phyloP scores from a whole-genome alignment of 805 yeast genomes.

The Teunomyces aglyptinius region DNA sequence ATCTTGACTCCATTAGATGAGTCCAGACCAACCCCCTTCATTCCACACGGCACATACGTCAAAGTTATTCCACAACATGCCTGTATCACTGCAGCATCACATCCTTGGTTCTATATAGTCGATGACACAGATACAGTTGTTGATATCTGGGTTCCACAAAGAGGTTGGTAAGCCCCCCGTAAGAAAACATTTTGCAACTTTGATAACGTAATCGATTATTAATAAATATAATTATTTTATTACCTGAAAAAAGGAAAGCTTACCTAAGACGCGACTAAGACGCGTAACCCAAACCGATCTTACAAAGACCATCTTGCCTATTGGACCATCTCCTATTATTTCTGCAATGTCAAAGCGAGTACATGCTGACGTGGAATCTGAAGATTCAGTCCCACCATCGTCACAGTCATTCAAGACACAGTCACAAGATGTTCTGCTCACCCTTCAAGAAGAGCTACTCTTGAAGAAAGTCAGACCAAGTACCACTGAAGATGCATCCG shows the following conservation, averaged over 20 bases:
- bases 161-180: slow-evolving; percentile 39
- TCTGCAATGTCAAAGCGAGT: not conserved
- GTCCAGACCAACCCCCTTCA: slow-evolving; percentile 30
- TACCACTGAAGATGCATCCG: slow-evolving; percentile 37
- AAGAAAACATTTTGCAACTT: not conserved
- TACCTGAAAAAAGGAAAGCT: not conserved
- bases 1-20: slow-evolving; percentile 50
- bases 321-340: not conserved
- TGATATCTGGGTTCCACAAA: slow-evolving; percentile 66
- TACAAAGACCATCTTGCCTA: slow-evolving; percentile 2
- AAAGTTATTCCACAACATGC: slow-evolving; percentile 66
- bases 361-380: slow-evolving; percentile 17
- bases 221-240: not conserved
- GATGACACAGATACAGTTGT: slow-evolving; percentile 47
- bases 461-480: slow-evolving; percentile 36
- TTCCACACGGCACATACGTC: slow-evolving; percentile 56
- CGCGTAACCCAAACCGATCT: slow-evolving; percentile 1
- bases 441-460: slow-evolving; percentile 29
- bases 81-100: slow-evolving; percentile 68
- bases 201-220: no score
- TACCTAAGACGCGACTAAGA: slow-evolving; percentile 1
- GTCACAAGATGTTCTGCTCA: slow-evolving; percentile 11
- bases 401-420: slow-evolving; percentile 11
- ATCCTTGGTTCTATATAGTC: slow-evolving; percentile 54
- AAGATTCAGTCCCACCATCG: slow-evolving; percentile 35